A percentile compares a stretch with the other conserved stretches of the same genome.
phyloP scores from a whole-genome alignment of 2,329 filamentous ascomycete genomes.

The Botryotinia globosa region DNA sequence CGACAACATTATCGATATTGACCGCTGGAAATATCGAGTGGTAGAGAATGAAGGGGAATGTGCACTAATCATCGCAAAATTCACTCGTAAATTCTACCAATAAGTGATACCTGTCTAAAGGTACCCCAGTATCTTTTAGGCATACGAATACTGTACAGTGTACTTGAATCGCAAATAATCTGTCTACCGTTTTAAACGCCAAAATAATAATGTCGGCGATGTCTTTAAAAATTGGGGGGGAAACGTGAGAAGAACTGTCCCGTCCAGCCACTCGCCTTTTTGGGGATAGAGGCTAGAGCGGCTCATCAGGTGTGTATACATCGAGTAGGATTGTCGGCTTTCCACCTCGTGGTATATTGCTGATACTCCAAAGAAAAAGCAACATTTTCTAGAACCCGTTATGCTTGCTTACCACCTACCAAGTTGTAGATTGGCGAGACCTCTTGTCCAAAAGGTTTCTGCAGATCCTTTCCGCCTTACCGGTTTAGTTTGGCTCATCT shows the following conservation, averaged over 20 bases:
- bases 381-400: slow-evolving; percentile 18
- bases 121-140: slow-evolving; percentile 1
- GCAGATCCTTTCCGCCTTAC: slow-evolving; percentile 21
- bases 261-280: neutral
- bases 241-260: neutral
- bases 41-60: neutral
- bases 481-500: slow-evolving; percentile 19
- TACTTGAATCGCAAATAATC: neutral
- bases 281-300: neutral
- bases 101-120: slow-evolving; percentile 5
- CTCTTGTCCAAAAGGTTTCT: slow-evolving; percentile 13
- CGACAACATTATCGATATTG: neutral
- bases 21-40: neutral
- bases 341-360: slow-evolving; percentile 13
- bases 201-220: slow-evolving; percentile 11
- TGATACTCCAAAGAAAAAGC: slow-evolving; percentile 15
- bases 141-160: neutral
- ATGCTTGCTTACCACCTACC: slow-evolving; percentile 10
- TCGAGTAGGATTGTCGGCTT: slow-evolving; percentile 5
- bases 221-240: neutral
- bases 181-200: slow-evolving; percentile 16
- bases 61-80: slow-evolving; percentile 1
- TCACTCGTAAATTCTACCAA: slow-evolving; percentile 12
- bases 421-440: slow-evolving; percentile 23
- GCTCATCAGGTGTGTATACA: slow-evolving; percentile 12